Base-by-base conservation (phyloP, 1,284 basidiomycete species). In the Irpex lacteus region DNA sequence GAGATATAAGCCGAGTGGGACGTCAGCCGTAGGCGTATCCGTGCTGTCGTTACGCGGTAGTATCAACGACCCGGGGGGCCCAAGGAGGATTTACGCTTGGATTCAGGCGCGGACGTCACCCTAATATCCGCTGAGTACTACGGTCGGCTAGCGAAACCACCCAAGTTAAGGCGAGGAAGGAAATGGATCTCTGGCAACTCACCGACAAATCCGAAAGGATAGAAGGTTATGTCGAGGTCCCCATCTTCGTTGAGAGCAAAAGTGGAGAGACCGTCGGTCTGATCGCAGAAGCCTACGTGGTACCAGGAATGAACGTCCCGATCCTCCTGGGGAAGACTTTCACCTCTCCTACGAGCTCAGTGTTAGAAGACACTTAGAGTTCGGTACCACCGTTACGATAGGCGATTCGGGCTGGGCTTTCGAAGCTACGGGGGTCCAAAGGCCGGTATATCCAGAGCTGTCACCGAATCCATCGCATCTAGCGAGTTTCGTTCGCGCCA, bases 291-390 rank as follows among this genome's bases (percentile, higher is more conserved):
- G 72, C 71, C 2, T 76, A 76, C 59, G 69, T 75, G 0, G 72
- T 74, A 0, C 56, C 65, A 1, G 65, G 66, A 11, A 75, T 75
- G 74, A 62, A 63, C 0, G 67, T 71, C 0, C 71, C 69, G 0
- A 32, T 74, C 0, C 64, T 75, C 0, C 58, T 2, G 74, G 74
- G 11, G 70, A 74, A 38, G 74, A 74, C 52, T 74, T 71, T 67
- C 71, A 72, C 8, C 53, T 62, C 4, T 52, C 65, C 3, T 73
- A 73, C 57, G 68, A 70, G 47, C 5, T 73, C 8, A 44, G 9
- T n/a, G 40, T 44, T n/a, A 44, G 9, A n/a, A 9, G 40, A 11
- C 8, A 44, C 8, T 9, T 44, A 9, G 40, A 44, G n/a, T n/a
- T 44, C n/a, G 40, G 40, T 44, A 44, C 40, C 40, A 44, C 40